Base-by-base conservation (phyloP, 306 rosid species). In the Carpinus fangiana region DNA sequence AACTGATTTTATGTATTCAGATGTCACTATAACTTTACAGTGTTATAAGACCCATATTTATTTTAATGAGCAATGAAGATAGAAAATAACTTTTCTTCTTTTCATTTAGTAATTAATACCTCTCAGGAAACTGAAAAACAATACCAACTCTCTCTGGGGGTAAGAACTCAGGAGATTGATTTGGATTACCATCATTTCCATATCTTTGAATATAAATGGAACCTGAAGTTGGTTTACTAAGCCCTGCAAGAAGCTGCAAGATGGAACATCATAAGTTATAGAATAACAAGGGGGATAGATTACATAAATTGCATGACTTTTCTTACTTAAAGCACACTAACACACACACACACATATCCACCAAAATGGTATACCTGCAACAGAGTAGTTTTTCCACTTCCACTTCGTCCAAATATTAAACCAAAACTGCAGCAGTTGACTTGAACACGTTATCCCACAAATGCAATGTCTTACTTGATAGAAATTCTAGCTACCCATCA, bases 101-200 rank as follows among this genome's bases (percentile, higher is more conserved):
- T 61, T 50, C 47, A 82, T 69, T 54, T 59, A 53, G 59, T 71
- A 68, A 60, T 59, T 28, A 8, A 21, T 92, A 94, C 98, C 97
- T 90, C 85, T 92, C 98, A n/a, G 97, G 97, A 87, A 94, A 90
- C 76, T 94, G 97, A 87, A 94, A 90, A 86, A 92, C 98, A 69
- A 90, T 90, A 65, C 98, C 98, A 76, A 94, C 98, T 80, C 91
- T 92, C 81, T 93, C 96, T 0, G 97, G 82, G 60, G 83, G 60
- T 83, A 94, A 76, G 41, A 88, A 84, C 82, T 87, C 86, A 0
- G 90, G 86, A 75, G 98, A 43, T 71, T 86, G 83, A 53, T 70
- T 78, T 50, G 92, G 96, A 70, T 65, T 82, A 52, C 96, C 94
- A 78, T 94, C 97, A 77, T 78, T 83, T 64, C 86, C 90, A 61